Evolutionary conservation across 2,329 filamentous ascomycete genomes (phyloP).

Genomic region (Aspergillus brunneoviolaceus): DNA sequence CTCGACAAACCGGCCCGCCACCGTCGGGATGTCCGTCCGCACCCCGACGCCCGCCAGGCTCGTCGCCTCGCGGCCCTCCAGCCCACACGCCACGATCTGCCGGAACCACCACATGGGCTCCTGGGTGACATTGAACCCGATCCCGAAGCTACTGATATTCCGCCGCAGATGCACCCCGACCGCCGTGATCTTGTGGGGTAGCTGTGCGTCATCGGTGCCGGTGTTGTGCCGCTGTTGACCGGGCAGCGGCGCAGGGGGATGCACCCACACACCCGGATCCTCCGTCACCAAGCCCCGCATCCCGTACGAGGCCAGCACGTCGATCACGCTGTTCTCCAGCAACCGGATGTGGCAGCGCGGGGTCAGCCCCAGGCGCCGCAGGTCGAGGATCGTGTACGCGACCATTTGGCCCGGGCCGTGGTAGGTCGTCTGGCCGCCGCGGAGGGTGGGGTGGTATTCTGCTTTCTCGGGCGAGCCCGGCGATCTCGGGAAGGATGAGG

Average conservation of each 20-base stretch:
- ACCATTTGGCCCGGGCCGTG: constrained; percentile 92
- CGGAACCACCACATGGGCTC: constrained; percentile 65
- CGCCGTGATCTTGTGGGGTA: constrained; percentile 72
- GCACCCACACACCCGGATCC: constrained; percentile 83
- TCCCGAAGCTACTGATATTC: constrained; percentile 79
- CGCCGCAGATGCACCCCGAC: constrained; percentile 87
- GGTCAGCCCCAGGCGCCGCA: constrained; percentile 65
- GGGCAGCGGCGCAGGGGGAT: neutral
- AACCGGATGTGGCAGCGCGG: constrained; percentile 75
- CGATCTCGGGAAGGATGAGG: neutral
- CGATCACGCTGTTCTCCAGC: constrained; percentile 74
- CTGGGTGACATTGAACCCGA: constrained; percentile 62
- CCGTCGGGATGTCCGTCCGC: constrained; percentile 36
- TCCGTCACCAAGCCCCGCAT: constrained; percentile 64
- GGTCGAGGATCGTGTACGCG: constrained; percentile 87
- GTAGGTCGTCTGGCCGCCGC: constrained; percentile 90
- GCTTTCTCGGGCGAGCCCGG: constrained; percentile 39
- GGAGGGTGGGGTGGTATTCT: constrained; percentile 67
- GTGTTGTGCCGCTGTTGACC: no score
- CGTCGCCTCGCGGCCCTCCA: constrained; percentile 77
- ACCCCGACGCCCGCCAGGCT: constrained; percentile 61
- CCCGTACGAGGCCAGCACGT: constrained; percentile 60
- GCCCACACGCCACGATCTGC: constrained; percentile 85
- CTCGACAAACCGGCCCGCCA: constrained; percentile 38
- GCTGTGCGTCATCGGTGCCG: neutral